Base-by-base conservation (phyloP, 1,284 basidiomycete species). In the Austroboletus niveus region DNA sequence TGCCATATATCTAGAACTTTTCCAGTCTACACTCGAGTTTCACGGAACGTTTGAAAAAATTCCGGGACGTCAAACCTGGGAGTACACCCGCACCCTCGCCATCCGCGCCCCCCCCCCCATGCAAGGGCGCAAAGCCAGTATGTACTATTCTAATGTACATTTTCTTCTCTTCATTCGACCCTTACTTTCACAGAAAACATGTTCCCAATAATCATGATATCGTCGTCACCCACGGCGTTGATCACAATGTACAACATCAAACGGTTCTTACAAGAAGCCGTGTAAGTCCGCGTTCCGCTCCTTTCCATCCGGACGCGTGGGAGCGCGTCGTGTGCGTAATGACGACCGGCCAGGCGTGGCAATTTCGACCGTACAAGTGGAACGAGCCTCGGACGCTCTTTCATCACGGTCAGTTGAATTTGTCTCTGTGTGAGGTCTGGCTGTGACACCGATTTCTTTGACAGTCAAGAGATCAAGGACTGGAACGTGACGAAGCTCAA, bases 231-330 rank as follows among this genome's bases (percentile, higher is more conserved):
- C 0, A 98, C 95, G 0, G 87, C 94, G 8, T 82, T 99, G 49
- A 85, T 99, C 64, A 98, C 93, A 5, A 97, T 99, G 93, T 89
- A 95, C 80, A 99, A 99, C 69, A 93, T 98, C 54, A 92, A 92
- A 68, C 82, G 82, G 42, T 96, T 98, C 70, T 73, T 99, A 15
- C 92, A 98, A 72, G 91, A 98, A 63, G 84, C 94, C 2, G 74
- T 85, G 81, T 94, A 73, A 62, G 85, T 73, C 8, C 38, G 10
- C 20, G 35, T 5, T 3, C 42, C 20, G 40, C n/a, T n/a, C 35
- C 52, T 30, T 29, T 38, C 17, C n/a, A n/a, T n/a, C n/a, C 85
- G 30, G 93, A 95, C 57, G 88, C 92, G 6, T 96, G 94, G 94
- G 92, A 96, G 55, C 82, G 96, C 24, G 97, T 99, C 6, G 87